Conservation (phyloP, 1,284 basidiomycete genomes). For the Tausonia pullulans region DNA sequence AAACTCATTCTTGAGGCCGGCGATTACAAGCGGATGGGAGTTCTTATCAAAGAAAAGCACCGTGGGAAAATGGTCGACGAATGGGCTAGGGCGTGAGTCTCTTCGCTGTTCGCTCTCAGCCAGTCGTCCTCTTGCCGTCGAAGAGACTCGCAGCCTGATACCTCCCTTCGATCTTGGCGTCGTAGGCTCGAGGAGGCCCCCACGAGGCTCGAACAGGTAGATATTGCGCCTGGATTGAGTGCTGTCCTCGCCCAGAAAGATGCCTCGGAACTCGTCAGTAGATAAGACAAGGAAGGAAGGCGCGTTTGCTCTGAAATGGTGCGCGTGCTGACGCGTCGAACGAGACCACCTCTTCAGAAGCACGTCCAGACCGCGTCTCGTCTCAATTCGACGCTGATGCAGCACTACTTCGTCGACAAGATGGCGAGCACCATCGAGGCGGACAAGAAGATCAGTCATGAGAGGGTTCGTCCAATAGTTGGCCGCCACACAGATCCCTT, state of each 20-base stretch:
- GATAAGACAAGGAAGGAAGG: too few relatives aligned
- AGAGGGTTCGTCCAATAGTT: slow-evolving; percentile 35
- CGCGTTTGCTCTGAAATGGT: too few relatives aligned
- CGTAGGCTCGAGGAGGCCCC: slow-evolving; percentile 21
- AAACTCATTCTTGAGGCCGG: slow-evolving; percentile 20
- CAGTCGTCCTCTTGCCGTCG: too few relatives aligned
- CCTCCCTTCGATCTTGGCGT: not conserved
- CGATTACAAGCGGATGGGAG: slow-evolving; percentile 28
- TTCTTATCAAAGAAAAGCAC: slow-evolving; percentile 34
- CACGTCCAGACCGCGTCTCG: slow-evolving; percentile 58
- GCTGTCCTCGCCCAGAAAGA: slow-evolving; percentile 78
- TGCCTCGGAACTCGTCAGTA: slow-evolving; percentile 70
- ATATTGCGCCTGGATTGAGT: slow-evolving; percentile 66
- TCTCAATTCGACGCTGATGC: slow-evolving; percentile 74
- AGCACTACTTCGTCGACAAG: slow-evolving; percentile 75
- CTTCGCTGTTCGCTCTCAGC: not conserved
- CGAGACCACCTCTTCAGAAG: slow-evolving; percentile 45
- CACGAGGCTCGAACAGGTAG: slow-evolving; percentile 55
- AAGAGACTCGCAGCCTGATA: not conserved
- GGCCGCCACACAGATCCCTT: not conserved
- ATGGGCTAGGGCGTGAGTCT: slow-evolving; percentile 40
- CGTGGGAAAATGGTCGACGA: slow-evolving; percentile 34
- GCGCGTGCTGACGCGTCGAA: not conserved
- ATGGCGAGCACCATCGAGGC: slow-evolving; percentile 84
- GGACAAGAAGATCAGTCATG: slow-evolving; percentile 80